Percentiles rank a stretch among this genome's conserved stretches.
phyloP scores from a whole-genome alignment of 1,139 yeast species.

The Geotrichum citri-aurantii region DNA sequence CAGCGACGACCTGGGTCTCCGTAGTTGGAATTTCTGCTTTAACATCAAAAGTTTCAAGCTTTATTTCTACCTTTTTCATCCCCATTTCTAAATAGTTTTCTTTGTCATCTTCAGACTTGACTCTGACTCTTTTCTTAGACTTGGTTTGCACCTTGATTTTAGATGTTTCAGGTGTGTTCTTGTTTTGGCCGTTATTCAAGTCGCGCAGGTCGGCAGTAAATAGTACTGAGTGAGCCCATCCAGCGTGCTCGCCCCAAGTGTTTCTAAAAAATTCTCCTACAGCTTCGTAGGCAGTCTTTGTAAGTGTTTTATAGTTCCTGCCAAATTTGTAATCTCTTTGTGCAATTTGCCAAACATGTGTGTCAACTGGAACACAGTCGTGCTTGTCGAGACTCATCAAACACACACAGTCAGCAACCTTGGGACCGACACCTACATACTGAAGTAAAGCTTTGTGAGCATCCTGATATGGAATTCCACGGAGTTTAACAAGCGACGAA shows the following conservation, averaged over 20 bases:
- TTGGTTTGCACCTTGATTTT: neutral
- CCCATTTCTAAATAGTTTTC: neutral
- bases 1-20: neutral
- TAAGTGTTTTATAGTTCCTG: constrained; percentile 42
- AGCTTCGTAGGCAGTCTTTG: constrained; percentile 53
- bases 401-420: constrained; percentile 94
- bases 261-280: constrained; percentile 57
- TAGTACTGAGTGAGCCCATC: constrained; percentile 95
- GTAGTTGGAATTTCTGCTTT: neutral
- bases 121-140: neutral
- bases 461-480: constrained; percentile 46
- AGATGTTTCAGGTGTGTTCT: neutral
- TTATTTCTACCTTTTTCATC: neutral
- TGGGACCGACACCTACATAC: constrained; percentile 91
- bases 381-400: constrained; percentile 88
- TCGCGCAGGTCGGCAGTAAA: constrained; percentile 78
- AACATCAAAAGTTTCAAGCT: neutral
- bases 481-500: constrained; percentile 28
- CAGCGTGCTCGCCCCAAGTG: constrained; percentile 87
- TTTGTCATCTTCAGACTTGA: neutral
- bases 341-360: constrained; percentile 93
- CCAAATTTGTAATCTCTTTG: constrained; percentile 67
- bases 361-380: constrained; percentile 89
- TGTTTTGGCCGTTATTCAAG: constrained; percentile 47
- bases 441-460: constrained; percentile 61